These are phyloP conservation scores for Mycosphaerelloides madeirae DNA, from an alignment of 2,329 filamentous ascomycete species.

Conservation along the genomic window DNA sequence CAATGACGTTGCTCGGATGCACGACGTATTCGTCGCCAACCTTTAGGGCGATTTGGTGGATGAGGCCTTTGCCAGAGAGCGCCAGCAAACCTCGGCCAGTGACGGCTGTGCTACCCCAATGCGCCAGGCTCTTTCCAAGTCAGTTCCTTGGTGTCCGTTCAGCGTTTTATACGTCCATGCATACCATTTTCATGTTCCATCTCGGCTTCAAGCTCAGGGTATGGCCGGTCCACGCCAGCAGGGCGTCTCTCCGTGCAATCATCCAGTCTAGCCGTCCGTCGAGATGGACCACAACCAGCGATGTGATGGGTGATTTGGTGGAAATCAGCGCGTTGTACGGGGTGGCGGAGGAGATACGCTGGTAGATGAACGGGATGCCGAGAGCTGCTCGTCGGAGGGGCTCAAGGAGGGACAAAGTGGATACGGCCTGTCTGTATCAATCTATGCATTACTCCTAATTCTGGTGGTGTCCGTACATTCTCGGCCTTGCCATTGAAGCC, in stretches of 20 bases:
- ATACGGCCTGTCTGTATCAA: constrained; percentile 61
- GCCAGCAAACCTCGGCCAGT: constrained; percentile 85
- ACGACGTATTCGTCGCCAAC: constrained; percentile 86
- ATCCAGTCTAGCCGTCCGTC: constrained; percentile 97
- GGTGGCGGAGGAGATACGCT: constrained; percentile 77
- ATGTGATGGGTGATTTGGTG: constrained; percentile 79
- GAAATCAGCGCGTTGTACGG: constrained; percentile 85
- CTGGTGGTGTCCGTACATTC: constrained; percentile 54
- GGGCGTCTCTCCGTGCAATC: constrained; percentile 75
- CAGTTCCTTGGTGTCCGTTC: constrained; percentile 27
- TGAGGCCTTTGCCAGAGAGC: constrained; percentile 77
- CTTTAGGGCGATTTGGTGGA: constrained; percentile 77
- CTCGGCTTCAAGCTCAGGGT: constrained; percentile 71
- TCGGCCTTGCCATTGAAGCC: constrained; percentile 85
- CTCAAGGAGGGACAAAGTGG: constrained; percentile 79
- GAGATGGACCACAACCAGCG: constrained; percentile 80
- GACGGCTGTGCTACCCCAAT: constrained; percentile 87
- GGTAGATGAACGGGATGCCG: constrained; percentile 92
- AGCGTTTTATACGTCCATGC: not conserved
- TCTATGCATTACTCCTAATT: not conserved
- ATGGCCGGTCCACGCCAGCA: constrained; percentile 96
- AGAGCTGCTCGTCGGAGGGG: constrained; percentile 74
- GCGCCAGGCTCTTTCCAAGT: constrained; percentile 59
- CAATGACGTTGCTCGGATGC: constrained; percentile 84
- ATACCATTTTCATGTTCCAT: constrained; percentile 65